These are phyloP conservation scores for Discostella stelligeroides DNA, from an alignment of 108 stramenopile genomes.

Conservation along the genomic window DNA sequence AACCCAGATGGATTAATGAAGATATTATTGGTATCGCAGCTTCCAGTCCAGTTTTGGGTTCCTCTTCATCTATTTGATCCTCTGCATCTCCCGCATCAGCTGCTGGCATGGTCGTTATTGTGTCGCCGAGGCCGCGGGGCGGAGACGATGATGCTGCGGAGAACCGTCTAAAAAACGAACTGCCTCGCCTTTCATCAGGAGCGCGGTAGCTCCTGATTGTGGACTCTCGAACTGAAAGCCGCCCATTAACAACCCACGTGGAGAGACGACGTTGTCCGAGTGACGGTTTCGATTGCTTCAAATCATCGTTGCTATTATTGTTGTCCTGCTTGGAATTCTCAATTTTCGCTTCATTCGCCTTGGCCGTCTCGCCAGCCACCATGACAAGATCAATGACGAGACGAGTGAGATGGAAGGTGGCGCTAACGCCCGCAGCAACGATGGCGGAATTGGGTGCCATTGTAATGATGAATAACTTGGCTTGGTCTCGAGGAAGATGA, in stretches of 20 bases:
- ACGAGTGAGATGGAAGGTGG: conserved; percentile 71
- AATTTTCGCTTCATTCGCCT: conserved; percentile 52
- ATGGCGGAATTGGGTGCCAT: conserved; percentile 34
- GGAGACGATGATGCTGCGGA: neutral
- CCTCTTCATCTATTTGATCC: conserved; percentile 13
- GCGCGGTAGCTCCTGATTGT: neutral
- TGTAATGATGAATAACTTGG: neutral
- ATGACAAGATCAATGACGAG: conserved; percentile 68
- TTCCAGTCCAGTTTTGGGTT: conserved; percentile 34
- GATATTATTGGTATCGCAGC: conserved; percentile 37
- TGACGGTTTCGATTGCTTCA: neutral
- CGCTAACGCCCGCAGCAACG: conserved; percentile 50
- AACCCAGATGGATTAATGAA: conserved; percentile 9
- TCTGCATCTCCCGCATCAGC: conserved; percentile 12
- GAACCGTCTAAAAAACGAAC: neutral
- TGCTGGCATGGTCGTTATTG: neutral
- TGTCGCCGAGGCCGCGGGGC: neutral
- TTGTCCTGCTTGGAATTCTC: conserved; percentile 35
- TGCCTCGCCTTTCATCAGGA: neutral
- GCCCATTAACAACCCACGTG: conserved; percentile 28
- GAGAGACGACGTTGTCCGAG: conserved; percentile 18
- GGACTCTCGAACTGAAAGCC: conserved; percentile 13
- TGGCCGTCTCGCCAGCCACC: conserved; percentile 48
- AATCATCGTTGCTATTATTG: conserved; percentile 2
- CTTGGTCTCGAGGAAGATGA: too few relatives aligned